Conservation (phyloP, 2,329 filamentous ascomycete genomes). For the Cladophialophora exuberans region DNA sequence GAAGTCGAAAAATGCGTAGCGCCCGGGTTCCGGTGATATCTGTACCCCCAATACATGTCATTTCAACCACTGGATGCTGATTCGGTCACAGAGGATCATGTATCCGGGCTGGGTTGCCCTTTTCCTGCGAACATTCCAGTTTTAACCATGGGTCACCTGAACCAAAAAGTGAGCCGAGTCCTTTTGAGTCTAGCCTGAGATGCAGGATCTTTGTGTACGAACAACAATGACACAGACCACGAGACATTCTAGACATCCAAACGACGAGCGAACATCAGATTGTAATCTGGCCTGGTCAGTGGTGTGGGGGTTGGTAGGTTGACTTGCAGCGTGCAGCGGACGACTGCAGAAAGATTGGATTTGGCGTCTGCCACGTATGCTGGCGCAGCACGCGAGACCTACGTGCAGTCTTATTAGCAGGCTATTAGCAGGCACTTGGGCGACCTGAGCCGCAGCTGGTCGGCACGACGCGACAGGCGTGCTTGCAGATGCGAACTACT, state of each 20-base stretch:
- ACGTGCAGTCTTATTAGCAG: too few species aligned
- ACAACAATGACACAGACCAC: neutral
- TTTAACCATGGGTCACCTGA: neutral
- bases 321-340: conserved; percentile 22
- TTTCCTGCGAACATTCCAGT: neutral
- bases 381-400: conserved; percentile 2
- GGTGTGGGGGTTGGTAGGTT: conserved; percentile 22
- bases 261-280: conserved; percentile 16
- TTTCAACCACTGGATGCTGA: conserved; percentile 3
- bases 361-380: conserved; percentile 24
- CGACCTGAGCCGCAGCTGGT: conserved; percentile 23
- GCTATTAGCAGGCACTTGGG: too few species aligned
- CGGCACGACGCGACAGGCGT: conserved; percentile 28
- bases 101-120: neutral
- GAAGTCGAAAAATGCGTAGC: neutral
- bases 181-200: conserved; percentile 1
- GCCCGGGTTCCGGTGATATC: neutral
- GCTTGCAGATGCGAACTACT: conserved; percentile 19
- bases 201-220: conserved; percentile 2
- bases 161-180: too few species aligned
- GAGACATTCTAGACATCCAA: conserved; percentile 1
- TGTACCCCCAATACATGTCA: conserved; percentile 4
- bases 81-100: neutral
- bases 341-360: conserved; percentile 23
- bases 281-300: conserved; percentile 20